These are phyloP conservation scores for Eutrema heterophyllum DNA, from an alignment of 345 rosid genomes.

Conservation along the genomic window DNA sequence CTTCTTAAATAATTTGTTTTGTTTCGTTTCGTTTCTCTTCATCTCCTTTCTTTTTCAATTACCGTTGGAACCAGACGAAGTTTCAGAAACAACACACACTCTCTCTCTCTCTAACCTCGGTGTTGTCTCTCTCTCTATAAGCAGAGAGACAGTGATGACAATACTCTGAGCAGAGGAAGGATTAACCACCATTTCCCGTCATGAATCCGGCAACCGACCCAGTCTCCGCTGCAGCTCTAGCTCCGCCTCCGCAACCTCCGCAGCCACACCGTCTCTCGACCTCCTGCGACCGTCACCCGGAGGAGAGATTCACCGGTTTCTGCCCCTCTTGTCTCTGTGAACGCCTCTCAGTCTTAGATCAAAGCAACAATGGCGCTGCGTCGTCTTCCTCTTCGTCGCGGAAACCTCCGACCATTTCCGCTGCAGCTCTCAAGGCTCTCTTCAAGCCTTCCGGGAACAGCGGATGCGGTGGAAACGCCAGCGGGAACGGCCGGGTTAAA, in stretches of 20 bases:
- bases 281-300: conserved; percentile 91
- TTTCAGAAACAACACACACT: conserved; percentile 25
- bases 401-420: conserved; percentile 48
- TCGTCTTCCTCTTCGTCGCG: conserved; percentile 45
- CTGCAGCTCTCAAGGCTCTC: conserved; percentile 67
- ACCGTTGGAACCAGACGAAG: conserved; percentile 63
- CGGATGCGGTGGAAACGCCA: conserved; percentile 12
- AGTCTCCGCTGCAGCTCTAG: conserved; percentile 25
- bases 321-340: conserved; percentile 99
- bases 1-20: not conserved
- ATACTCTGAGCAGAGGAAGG: conserved; percentile 53
- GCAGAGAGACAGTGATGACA: conserved; percentile 21
- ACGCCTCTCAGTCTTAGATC: conserved; percentile 84
- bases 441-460: conserved; percentile 41
- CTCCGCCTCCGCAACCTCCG: conserved; percentile 42
- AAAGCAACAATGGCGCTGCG: conserved; percentile 33
- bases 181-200: conserved; percentile 40
- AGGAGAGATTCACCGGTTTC: conserved; percentile 83
- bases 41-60: conserved; percentile 36
- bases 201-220: conserved; percentile 87
- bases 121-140: conserved; percentile 14
- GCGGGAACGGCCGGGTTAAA: conserved; percentile 19
- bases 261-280: conserved; percentile 91
- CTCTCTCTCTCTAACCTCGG: conserved; percentile 1
- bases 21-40: conserved; percentile 23